These are phyloP conservation scores for Narthecium ossifragum DNA, from an alignment of 106 monocot genomes.

Conservation along the genomic window DNA sequence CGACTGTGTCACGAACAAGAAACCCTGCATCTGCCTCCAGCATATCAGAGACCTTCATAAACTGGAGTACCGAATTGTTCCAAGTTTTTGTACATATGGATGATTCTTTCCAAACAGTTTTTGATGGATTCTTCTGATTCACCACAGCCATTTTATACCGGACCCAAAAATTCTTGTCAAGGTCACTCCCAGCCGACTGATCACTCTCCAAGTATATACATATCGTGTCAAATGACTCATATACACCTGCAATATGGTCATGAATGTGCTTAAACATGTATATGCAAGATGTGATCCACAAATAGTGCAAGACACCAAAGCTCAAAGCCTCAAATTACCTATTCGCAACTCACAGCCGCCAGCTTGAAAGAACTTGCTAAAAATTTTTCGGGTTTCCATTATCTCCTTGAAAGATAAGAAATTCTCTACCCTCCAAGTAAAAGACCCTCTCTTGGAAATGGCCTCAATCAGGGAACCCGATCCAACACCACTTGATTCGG, in stretches of 20 bases:
- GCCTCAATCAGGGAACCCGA: conserved; percentile 47
- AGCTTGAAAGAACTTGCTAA: conserved; percentile 95
- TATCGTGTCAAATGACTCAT: conserved; percentile 97
- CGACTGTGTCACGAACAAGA: conserved; percentile 78
- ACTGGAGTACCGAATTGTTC: conserved; percentile 98
- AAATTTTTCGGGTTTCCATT: conserved; percentile 95
- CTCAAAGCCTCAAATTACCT: conserved; percentile 27
- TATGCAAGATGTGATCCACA: too few species aligned
- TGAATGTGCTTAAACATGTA: too few species aligned
- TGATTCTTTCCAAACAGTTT: conserved; percentile 94
- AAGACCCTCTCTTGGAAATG: conserved; percentile 49
- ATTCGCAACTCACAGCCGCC: conserved; percentile 94
- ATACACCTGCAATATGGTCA: conserved; percentile 70
- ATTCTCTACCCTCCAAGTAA: conserved; percentile 95
- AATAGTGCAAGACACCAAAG: too few species aligned
- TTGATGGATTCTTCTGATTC: conserved; percentile 82
- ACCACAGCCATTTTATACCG: conserved; percentile 82
- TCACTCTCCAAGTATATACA: conserved; percentile 99
- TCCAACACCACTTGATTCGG: conserved; percentile 16
- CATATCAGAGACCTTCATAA: conserved; percentile 99
- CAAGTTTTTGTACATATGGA: conserved; percentile 97
- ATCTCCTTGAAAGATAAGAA: conserved; percentile 97
- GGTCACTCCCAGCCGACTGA: conserved; percentile 77
- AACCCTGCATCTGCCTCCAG: conserved; percentile 85
- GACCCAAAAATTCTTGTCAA: conserved; percentile 96